phyloP scores from a whole-genome alignment of 1,139 yeast species.

The Suzukiozyma palmioleophila region DNA sequence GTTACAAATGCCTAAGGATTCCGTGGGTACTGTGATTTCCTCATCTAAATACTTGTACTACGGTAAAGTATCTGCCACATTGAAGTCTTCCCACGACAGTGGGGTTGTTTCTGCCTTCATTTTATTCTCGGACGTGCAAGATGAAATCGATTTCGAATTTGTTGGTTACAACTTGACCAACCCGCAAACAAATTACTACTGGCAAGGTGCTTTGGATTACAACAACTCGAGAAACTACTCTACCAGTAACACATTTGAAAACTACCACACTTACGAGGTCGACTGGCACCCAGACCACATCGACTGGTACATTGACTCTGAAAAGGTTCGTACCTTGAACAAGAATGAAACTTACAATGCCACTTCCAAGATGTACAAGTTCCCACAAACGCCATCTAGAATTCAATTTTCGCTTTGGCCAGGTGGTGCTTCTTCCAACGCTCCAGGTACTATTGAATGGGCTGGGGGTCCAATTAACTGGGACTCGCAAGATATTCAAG shows the following conservation, averaged over 20 bases:
- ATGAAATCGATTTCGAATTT: constrained; percentile 86
- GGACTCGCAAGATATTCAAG: constrained; percentile 66
- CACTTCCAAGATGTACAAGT: constrained; percentile 55
- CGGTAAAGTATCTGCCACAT: constrained; percentile 67
- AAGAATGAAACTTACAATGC: constrained; percentile 65
- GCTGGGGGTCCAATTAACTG: constrained; percentile 90
- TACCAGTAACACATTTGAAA: constrained; percentile 51
- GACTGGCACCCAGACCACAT: constrained; percentile 80
- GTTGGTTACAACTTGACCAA: constrained; percentile 66
- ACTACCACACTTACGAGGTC: constrained; percentile 72
- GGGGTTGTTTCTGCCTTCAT: constrained; percentile 91
- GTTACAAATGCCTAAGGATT: constrained; percentile 72
- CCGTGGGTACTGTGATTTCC: constrained; percentile 80
- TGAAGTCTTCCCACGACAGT: constrained; percentile 68
- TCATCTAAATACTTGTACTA: constrained; percentile 83
- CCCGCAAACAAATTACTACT: constrained; percentile 76
- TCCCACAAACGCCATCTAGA: constrained; percentile 91
- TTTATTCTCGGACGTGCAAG: constrained; percentile 78
- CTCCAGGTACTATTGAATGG: constrained; percentile 83
- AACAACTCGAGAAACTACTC: constrained; percentile 50
- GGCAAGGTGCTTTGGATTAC: constrained; percentile 68
- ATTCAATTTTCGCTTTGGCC: constrained; percentile 85
- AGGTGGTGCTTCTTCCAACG: constrained; percentile 66
- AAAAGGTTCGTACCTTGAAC: constrained; percentile 59
- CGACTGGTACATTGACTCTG: constrained; percentile 74